Evolutionary conservation across 805 yeast genomes (phyloP).

Genomic region (Nakazawaea wickerhamii): DNA sequence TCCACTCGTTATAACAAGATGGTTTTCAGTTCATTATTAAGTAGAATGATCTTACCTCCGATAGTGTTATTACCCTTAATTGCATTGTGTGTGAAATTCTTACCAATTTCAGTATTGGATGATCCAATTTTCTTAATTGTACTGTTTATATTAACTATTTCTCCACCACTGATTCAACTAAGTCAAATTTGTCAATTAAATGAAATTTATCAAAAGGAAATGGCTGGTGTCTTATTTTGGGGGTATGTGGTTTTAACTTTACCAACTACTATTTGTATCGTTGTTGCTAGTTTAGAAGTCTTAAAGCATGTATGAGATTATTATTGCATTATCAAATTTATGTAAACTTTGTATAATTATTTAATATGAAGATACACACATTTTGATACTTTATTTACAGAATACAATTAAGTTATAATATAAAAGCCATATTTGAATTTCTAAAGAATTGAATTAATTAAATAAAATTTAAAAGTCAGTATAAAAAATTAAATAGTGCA

Average conservation of each 20-base stretch:
- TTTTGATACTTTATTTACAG: not conserved
- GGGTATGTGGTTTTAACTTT: slow-evolving; percentile 72
- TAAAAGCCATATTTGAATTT: too few species aligned
- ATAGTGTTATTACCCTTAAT: slow-evolving; percentile 61
- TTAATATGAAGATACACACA: not conserved
- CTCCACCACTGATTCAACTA: slow-evolving; percentile 82
- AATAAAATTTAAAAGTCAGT: not conserved
- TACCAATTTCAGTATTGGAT: slow-evolving; percentile 63
- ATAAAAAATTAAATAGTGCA: not conserved
- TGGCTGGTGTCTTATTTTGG: slow-evolving; percentile 80
- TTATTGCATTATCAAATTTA: not conserved
- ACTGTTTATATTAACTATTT: slow-evolving; percentile 65
- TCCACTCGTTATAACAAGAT: slow-evolving; percentile 57
- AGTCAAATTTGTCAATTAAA: slow-evolving; percentile 78
- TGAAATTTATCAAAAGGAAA: slow-evolving; percentile 70
- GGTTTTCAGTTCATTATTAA: slow-evolving; percentile 61
- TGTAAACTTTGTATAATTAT: not conserved
- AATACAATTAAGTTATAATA: not conserved
- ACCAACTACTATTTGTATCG: slow-evolving; percentile 71
- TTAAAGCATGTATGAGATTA: slow-evolving; percentile 30
- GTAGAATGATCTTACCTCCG: slow-evolving; percentile 77
- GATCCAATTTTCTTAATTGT: slow-evolving; percentile 80
- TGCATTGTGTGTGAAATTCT: slow-evolving; percentile 55
- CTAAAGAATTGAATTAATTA: too few species aligned
- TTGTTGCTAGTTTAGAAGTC: slow-evolving; percentile 59